Evolutionary conservation across 1,284 basidiomycete genomes (phyloP).

Genomic region (Wolfiporia cocos): DNA sequence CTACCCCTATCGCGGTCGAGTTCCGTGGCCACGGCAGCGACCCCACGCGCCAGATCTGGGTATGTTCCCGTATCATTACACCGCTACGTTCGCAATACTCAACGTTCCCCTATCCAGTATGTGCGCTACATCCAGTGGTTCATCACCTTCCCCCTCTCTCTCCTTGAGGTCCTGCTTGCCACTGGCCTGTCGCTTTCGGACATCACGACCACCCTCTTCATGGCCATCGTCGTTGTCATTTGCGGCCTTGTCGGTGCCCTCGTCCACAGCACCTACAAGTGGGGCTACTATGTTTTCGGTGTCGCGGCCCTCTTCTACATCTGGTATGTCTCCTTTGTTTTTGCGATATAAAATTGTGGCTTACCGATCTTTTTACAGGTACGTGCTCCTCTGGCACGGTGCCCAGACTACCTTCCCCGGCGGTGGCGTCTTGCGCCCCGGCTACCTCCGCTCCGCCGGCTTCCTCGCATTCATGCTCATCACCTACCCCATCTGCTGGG

Average conservation of each 20-base stretch:
- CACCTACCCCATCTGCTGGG: constrained; percentile 46
- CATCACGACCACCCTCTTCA: constrained; percentile 51
- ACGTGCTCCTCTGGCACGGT: constrained; percentile 24
- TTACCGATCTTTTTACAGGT: constrained; percentile 18
- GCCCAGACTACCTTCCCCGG: constrained; percentile 28
- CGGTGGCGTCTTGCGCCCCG: constrained; percentile 30
- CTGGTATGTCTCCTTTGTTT: constrained; percentile 29
- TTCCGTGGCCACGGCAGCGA: constrained; percentile 28
- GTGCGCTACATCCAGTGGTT: constrained; percentile 55
- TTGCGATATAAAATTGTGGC: neutral
- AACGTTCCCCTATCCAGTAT: constrained; percentile 22
- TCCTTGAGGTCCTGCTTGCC: constrained; percentile 42
- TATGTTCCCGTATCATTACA: constrained; percentile 23
- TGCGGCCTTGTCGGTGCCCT: constrained; percentile 49
- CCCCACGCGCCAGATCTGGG: constrained; percentile 45
- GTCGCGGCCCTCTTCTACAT: constrained; percentile 40
- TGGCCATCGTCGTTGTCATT: constrained; percentile 44
- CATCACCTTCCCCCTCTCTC: constrained; percentile 51
- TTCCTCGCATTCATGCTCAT: constrained; percentile 45
- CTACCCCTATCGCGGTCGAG: constrained; percentile 40
- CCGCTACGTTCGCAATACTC: neutral
- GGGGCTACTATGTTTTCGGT: constrained; percentile 43
- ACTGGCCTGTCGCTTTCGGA: constrained; percentile 47
- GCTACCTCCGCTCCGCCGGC: constrained; percentile 36
- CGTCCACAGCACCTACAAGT: constrained; percentile 45